Evolutionary conservation across 148 eudicot species (phyloP).

Genomic region (Drosera capensis): DNA sequence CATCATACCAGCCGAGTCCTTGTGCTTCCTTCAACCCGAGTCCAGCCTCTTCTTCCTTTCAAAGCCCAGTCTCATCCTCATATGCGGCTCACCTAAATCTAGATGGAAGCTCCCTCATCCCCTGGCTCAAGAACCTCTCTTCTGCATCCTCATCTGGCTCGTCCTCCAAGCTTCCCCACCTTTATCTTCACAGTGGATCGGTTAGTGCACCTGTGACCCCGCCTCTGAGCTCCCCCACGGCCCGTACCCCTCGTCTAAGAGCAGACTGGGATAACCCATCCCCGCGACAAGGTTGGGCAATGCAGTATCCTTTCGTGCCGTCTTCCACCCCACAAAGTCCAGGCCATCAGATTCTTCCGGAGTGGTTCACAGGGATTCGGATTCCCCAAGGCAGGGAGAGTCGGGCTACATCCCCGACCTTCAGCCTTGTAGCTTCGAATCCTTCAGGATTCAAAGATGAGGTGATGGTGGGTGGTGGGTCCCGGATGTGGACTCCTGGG

Average conservation of each 20-base stretch:
- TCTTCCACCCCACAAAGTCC: conserved; percentile 57
- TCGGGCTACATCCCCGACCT: conserved; percentile 42
- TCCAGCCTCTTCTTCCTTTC: conserved; percentile 45
- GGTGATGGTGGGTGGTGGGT: conserved; percentile 17
- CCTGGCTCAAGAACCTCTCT: conserved; percentile 63
- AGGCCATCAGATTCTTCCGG: conserved; percentile 23
- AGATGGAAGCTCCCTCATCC: conserved; percentile 52
- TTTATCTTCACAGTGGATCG: conserved; percentile 28
- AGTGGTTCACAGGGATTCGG: conserved; percentile 31
- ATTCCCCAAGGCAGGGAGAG: conserved; percentile 24
- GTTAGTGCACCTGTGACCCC: conserved; percentile 82
- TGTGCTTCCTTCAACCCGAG: conserved; percentile 49
- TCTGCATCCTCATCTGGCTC: conserved; percentile 37
- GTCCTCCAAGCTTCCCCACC: conserved; percentile 33
- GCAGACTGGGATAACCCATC: conserved; percentile 14
- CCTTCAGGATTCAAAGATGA: conserved; percentile 43
- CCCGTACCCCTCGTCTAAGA: conserved; percentile 28
- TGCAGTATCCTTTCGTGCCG: conserved; percentile 20
- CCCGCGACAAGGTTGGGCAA: conserved; percentile 18
- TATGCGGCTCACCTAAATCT: conserved; percentile 23
- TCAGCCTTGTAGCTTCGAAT: conserved; percentile 45
- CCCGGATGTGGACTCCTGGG: conserved; percentile 51
- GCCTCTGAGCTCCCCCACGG: conserved; percentile 48
- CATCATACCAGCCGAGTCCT: conserved; percentile 56
- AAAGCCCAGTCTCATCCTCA: conserved; percentile 53